These are phyloP conservation scores for Pseudisothecium myosuroides DNA, from an alignment of 225 moss, liverwort and hornwort species.

Conservation along the genomic window DNA sequence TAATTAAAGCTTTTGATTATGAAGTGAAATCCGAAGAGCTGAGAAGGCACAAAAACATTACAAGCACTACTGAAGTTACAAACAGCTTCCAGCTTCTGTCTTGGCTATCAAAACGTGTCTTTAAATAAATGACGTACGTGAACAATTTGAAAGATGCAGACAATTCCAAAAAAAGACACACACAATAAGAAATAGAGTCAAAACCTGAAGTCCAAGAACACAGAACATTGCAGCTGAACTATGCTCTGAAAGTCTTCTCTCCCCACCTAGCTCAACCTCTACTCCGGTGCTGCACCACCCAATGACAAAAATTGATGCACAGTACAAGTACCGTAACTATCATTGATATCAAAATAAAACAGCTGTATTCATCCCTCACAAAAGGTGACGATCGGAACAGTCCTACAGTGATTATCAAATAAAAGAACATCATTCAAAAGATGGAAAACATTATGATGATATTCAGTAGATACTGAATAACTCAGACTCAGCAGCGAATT, in stretches of 20 bases:
- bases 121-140: background rate
- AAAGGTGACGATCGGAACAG: background rate
- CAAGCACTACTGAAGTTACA: background rate
- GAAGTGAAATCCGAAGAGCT: background rate
- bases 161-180: background rate
- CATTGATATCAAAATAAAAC: background rate
- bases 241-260: conserved; percentile 92
- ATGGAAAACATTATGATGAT: background rate
- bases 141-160: background rate
- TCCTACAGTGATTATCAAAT: background rate
- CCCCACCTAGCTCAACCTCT: conserved; percentile 90
- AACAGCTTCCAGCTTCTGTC: background rate
- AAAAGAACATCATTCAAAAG: background rate
- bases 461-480: background rate
- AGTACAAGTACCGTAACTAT: background rate
- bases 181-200: background rate
- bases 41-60: background rate
- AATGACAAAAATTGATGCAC: background rate
- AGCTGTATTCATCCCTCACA: background rate
- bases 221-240: conserved; percentile 94
- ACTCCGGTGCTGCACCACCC: conserved; percentile 64
- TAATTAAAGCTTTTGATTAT: background rate
- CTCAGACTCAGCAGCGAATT: background rate
- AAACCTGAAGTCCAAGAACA: conserved; percentile 79
- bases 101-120: background rate